A percentile compares a stretch with the other conserved stretches of the same genome.
These are phyloP conservation scores for Talaromyces sp. DNA, from an alignment of 2,329 filamentous ascomycete genomes.

Conservation along the genomic window DNA sequence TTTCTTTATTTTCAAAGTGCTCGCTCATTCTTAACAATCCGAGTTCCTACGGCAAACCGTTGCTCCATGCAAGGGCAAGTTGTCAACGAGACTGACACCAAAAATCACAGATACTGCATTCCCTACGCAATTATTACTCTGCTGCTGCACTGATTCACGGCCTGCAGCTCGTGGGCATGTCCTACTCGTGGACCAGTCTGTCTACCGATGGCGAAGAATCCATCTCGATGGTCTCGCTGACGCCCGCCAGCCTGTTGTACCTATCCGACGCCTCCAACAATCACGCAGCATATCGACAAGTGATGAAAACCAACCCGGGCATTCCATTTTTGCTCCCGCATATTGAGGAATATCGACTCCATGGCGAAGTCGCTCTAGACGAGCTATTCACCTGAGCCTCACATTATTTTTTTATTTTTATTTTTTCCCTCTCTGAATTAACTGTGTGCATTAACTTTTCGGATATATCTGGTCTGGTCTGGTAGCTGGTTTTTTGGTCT, in stretches of 20 bases:
- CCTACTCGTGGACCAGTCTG: conserved; percentile 15
- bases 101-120: conserved; percentile 23
- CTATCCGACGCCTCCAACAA: conserved; percentile 28
- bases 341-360: conserved; percentile 26
- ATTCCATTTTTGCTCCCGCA: conserved; percentile 36
- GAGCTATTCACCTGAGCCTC: conserved; percentile 19
- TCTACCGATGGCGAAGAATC: conserved; percentile 7
- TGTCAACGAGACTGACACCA: background rate
- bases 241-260: conserved; percentile 19
- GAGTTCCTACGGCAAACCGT: background rate
- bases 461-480: background rate
- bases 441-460: background rate
- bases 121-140: conserved; percentile 30
- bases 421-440: too few relatives aligned
- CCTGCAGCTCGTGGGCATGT: conserved; percentile 27
- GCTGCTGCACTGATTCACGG: conserved; percentile 31
- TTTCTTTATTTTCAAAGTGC: background rate
- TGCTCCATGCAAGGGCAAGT: background rate
- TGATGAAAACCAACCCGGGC: conserved; percentile 26
- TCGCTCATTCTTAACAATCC: background rate
- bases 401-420: background rate
- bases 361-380: conserved; percentile 22
- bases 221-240: conserved; percentile 18
- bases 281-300: conserved; percentile 29
- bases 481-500: background rate